A percentile compares a stretch with the other conserved stretches of the same genome.
Conservation (phyloP, 345 rosid genomes). For the Hibiscus trionum region DNA sequence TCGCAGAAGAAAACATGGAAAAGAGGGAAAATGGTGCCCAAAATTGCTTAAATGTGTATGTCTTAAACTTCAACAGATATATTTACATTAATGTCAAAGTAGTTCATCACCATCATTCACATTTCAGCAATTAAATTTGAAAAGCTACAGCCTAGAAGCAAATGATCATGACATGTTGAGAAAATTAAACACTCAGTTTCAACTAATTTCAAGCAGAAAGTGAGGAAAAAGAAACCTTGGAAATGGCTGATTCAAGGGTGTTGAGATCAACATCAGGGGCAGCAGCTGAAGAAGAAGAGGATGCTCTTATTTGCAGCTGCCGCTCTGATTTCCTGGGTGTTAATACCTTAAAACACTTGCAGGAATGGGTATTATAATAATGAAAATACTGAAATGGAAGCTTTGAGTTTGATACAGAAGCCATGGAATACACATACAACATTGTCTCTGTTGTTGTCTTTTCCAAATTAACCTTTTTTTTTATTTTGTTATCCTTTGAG, state of each 20-base stretch:
- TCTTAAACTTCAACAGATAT: neutral
- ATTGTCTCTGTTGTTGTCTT: neutral
- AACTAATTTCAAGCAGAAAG: neutral
- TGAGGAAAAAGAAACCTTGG: constrained; percentile 31
- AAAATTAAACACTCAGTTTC: neutral
- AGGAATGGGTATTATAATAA: neutral
- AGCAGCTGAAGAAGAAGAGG: constrained; percentile 42
- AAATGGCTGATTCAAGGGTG: constrained; percentile 61
- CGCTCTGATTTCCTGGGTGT: neutral
- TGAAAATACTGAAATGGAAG: constrained; percentile 10
- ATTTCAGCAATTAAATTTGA: neutral
- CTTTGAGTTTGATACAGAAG: constrained; percentile 3
- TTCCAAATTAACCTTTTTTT: neutral
- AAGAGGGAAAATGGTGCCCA: neutral
- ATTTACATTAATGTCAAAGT: too few species aligned
- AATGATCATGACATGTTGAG: neutral
- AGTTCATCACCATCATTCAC: neutral
- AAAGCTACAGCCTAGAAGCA: neutral
- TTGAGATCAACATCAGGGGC: constrained; percentile 43
- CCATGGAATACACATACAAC: neutral
- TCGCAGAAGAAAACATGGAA: neutral
- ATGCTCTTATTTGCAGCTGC: constrained; percentile 15
- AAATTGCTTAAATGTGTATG: neutral
- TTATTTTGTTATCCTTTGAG: neutral
- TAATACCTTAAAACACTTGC: constrained; percentile 3